A percentile compares a stretch with the other conserved stretches of the same genome.
phyloP scores from a whole-genome alignment of 2,329 filamentous ascomycete genomes.

The Beauveria bassiana region DNA sequence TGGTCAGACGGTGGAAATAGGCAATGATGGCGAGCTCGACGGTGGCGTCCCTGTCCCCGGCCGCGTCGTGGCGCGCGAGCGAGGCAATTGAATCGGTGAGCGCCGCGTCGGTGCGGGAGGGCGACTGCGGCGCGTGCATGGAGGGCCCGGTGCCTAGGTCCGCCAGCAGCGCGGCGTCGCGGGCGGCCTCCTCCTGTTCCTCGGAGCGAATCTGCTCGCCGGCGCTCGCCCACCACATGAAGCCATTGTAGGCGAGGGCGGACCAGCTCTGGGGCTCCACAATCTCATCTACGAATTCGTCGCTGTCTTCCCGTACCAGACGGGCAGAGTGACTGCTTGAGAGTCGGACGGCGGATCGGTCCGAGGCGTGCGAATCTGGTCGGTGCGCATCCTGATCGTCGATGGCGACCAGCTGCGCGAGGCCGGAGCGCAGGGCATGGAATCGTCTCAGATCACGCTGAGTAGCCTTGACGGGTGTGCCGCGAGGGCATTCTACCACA shows the following conservation, averaged over 20 bases:
- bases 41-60: constrained; percentile 33
- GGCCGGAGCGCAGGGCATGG: constrained; percentile 55
- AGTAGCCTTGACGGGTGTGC: constrained; percentile 68
- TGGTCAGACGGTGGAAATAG: constrained; percentile 73
- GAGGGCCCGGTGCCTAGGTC: constrained; percentile 34
- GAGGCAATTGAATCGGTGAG: constrained; percentile 39
- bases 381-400: constrained; percentile 17
- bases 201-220: constrained; percentile 61
- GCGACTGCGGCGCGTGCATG: constrained; percentile 22
- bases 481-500: constrained; percentile 58
- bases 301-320: constrained; percentile 29
- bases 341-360: constrained; percentile 19
- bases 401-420: constrained; percentile 39
- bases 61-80: constrained; percentile 28
- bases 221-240: constrained; percentile 87
- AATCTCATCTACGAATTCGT: constrained; percentile 45
- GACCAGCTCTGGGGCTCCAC: constrained; percentile 62
- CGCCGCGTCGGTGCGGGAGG: constrained; percentile 23
- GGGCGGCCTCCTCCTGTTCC: constrained; percentile 49
- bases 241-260: constrained; percentile 69
- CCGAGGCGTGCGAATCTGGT: constrained; percentile 22
- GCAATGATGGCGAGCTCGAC: constrained; percentile 66
- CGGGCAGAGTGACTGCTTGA: constrained; percentile 21
- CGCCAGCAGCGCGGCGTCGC: constrained; percentile 48
- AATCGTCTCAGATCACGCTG: constrained; percentile 85